These are phyloP conservation scores for Cyclotella sp. DNA, from an alignment of 108 stramenopile species.

Conservation along the genomic window DNA sequence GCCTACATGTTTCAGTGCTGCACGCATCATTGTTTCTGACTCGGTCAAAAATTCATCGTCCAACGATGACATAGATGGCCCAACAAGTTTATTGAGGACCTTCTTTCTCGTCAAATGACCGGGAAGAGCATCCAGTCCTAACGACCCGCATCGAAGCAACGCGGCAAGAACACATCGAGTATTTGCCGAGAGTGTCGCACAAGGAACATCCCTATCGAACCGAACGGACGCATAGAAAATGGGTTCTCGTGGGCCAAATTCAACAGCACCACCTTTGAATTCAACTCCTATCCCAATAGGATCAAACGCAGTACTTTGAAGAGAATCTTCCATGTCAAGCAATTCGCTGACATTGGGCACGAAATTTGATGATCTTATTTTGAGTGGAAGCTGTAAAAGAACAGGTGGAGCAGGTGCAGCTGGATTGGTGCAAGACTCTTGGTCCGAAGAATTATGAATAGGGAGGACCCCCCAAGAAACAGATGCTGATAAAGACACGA, in stretches of 20 bases:
- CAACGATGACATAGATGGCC: slow-evolving; percentile 29
- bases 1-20: slow-evolving; percentile 55
- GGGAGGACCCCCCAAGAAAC: slow-evolving; percentile 67
- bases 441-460: not conserved
- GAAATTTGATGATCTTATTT: slow-evolving; percentile 68
- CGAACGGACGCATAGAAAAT: slow-evolving; percentile 63
- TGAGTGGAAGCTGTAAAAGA: slow-evolving; percentile 69
- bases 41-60: slow-evolving; percentile 41
- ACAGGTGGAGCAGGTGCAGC: slow-evolving; percentile 23
- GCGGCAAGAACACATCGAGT: slow-evolving; percentile 78
- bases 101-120: slow-evolving; percentile 68
- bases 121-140: slow-evolving; percentile 69
- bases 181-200: slow-evolving; percentile 72
- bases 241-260: slow-evolving; percentile 42
- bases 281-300: slow-evolving; percentile 52
- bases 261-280: slow-evolving; percentile 14
- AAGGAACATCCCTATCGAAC: slow-evolving; percentile 66
- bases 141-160: slow-evolving; percentile 71
- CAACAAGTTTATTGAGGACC: slow-evolving; percentile 58
- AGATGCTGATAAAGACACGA: slow-evolving; percentile 63
- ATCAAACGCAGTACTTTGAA: slow-evolving; percentile 73
- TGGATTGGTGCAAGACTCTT: slow-evolving; percentile 5
- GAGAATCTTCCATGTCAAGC: slow-evolving; percentile 74
- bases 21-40: slow-evolving; percentile 28
- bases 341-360: slow-evolving; percentile 56